Percentiles rank a stretch among this genome's conserved stretches.
Evolutionary conservation across 192 early-diverging fungal species (phyloP).

Genomic region (Mortierella antarctica): DNA sequence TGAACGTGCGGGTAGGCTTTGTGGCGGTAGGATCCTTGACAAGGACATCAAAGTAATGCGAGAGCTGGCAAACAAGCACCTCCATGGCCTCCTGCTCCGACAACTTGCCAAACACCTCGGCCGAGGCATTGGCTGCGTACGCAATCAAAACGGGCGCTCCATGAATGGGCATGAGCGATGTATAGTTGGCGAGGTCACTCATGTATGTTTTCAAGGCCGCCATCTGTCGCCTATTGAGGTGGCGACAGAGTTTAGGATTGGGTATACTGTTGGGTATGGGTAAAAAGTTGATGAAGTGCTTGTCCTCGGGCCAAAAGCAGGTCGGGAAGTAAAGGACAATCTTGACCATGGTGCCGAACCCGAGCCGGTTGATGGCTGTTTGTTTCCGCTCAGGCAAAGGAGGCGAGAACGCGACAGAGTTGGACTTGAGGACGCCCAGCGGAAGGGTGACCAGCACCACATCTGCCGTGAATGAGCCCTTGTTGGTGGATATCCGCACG

Average conservation of each 20-base stretch:
- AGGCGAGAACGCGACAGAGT: slow-evolving; percentile 47
- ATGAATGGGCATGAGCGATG: slow-evolving; percentile 52
- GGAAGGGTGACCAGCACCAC: slow-evolving; percentile 57
- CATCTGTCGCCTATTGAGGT: slow-evolving; percentile 46
- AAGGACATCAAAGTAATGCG: slow-evolving; percentile 38
- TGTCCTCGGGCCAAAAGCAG: slow-evolving; percentile 50
- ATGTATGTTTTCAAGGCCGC: slow-evolving; percentile 35
- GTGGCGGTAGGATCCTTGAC: slow-evolving; percentile 13
- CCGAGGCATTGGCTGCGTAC: slow-evolving; percentile 43
- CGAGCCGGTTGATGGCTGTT: slow-evolving; percentile 48
- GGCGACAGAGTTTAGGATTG: slow-evolving; percentile 34
- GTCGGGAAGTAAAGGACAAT: slow-evolving; percentile 40
- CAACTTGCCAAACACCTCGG: slow-evolving; percentile 41
- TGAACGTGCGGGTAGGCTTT: slow-evolving; percentile 27
- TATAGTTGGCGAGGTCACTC: slow-evolving; percentile 47
- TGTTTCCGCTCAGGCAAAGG: slow-evolving; percentile 51
- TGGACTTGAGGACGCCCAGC: slow-evolving; percentile 58
- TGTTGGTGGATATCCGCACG: slow-evolving; percentile 47
- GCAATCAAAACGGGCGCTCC: slow-evolving; percentile 38
- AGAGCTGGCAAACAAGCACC: slow-evolving; percentile 41
- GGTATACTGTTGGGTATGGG: slow-evolving; percentile 40
- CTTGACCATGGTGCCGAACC: slow-evolving; percentile 60
- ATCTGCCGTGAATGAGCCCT: slow-evolving; percentile 38
- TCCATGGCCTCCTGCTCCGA: slow-evolving; percentile 42
- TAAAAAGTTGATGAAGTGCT: slow-evolving; percentile 52